Conservation (phyloP, 805 yeast genomes). For the Ogataea paradorogensis region DNA sequence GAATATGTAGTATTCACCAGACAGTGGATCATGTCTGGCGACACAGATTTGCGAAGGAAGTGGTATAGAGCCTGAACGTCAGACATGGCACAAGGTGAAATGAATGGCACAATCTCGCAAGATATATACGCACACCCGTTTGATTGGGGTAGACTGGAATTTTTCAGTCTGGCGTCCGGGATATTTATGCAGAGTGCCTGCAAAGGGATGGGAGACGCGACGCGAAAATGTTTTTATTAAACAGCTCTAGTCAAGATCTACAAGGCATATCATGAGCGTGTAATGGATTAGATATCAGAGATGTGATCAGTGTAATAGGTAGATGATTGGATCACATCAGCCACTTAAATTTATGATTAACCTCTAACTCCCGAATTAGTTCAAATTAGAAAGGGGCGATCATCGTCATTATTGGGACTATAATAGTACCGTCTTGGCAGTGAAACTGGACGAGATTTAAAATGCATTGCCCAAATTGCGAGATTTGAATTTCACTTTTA, state of each 20-base stretch:
- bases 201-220: slow-evolving; percentile 11
- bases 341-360: too few species aligned
- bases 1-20: slow-evolving; percentile 58
- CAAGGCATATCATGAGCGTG: background rate
- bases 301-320: too few species aligned
- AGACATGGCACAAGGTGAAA: slow-evolving; percentile 30
- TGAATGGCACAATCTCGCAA: background rate
- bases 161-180: slow-evolving; percentile 2
- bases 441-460: background rate
- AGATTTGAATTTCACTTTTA: background rate
- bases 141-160: background rate
- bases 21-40: slow-evolving; percentile 54
- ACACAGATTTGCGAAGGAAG: slow-evolving; percentile 55
- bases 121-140: slow-evolving; percentile 1
- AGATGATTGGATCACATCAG: too few species aligned
- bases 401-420: too few species aligned
- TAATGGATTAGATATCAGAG: too few species aligned
- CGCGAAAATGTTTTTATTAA: slow-evolving; percentile 4
- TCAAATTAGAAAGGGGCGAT: too few species aligned
- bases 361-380: too few species aligned
- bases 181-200: slow-evolving; percentile 10
- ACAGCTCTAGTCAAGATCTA: background rate
- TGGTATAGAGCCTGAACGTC: slow-evolving; percentile 48
- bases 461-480: background rate
- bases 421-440: background rate